These are phyloP conservation scores for Neofusicoccum umdonicola DNA, from an alignment of 2,329 filamentous ascomycete species.

Conservation along the genomic window DNA sequence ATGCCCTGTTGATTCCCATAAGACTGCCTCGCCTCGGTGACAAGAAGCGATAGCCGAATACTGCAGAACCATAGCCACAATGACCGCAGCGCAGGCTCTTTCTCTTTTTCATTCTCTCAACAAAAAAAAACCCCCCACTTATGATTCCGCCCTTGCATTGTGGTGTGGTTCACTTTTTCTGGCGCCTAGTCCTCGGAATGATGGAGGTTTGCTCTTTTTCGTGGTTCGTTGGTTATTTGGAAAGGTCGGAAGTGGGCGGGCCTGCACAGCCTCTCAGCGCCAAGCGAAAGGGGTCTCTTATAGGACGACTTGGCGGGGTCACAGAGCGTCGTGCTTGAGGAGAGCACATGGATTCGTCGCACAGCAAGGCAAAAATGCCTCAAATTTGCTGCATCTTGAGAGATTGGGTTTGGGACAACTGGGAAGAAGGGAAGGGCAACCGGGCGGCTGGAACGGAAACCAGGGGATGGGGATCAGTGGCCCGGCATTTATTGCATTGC, in stretches of 20 bases:
- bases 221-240: neutral
- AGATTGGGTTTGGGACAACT: neutral
- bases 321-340: neutral
- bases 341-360: neutral
- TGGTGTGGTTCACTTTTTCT: neutral
- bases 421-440: neutral
- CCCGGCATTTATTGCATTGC: neutral
- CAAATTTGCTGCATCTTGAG: neutral
- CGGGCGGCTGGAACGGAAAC: neutral
- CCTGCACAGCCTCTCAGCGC: slow-evolving; percentile 1
- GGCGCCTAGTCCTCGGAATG: neutral
- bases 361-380: slow-evolving; percentile 1
- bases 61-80: neutral
- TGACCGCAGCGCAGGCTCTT: neutral
- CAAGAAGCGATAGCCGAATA: neutral
- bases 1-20: slow-evolving; percentile 52
- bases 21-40: slow-evolving; percentile 54
- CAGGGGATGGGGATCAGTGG: neutral
- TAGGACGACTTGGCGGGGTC: neutral
- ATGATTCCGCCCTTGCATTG: neutral
- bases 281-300: neutral
- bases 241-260: neutral
- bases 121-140: neutral
- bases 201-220: neutral
- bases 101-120: neutral